phyloP scores from a whole-genome alignment of 78 protist genomes.

The Dictyostelium capitatum region DNA sequence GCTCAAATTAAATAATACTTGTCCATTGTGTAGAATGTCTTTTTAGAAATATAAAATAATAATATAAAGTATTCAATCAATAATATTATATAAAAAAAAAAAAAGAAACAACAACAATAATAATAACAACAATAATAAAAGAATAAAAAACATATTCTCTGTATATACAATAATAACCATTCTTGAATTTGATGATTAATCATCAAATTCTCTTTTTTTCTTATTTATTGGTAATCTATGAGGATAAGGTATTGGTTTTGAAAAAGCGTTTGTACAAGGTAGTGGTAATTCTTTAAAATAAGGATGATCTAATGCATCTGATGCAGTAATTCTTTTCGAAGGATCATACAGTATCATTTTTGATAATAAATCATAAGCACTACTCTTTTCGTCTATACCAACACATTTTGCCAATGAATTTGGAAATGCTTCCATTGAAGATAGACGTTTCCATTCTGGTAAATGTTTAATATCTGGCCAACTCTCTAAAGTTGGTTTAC shows the following conservation, averaged over 20 bases:
- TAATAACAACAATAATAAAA: neutral
- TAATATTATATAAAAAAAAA: neutral
- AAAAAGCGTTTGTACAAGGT: constrained; percentile 56
- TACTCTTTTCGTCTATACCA: constrained; percentile 34
- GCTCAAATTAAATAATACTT: constrained; percentile 54
- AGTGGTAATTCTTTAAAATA: constrained; percentile 89
- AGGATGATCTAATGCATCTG: constrained; percentile 89
- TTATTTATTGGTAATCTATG: constrained; percentile 27
- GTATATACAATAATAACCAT: neutral
- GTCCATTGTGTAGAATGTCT: constrained; percentile 42
- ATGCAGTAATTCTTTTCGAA: constrained; percentile 85
- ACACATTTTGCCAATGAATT: constrained; percentile 32
- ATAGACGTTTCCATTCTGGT: constrained; percentile 63
- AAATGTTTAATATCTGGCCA: constrained; percentile 81
- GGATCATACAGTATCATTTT: constrained; percentile 90
- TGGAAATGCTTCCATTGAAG: constrained; percentile 8
- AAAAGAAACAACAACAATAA: neutral
- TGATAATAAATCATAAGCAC: constrained; percentile 58
- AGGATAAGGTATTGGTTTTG: constrained; percentile 30
- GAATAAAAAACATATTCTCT: too few relatives aligned
- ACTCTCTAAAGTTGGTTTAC: constrained; percentile 67
- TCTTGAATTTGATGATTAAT: neutral
- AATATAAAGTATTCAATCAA: neutral
- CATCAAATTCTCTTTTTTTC: constrained; percentile 51
- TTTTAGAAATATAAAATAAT: neutral